These are phyloP conservation scores for Linnemannia zychae DNA, from an alignment of 192 early-diverging fungal genomes.

Conservation along the genomic window DNA sequence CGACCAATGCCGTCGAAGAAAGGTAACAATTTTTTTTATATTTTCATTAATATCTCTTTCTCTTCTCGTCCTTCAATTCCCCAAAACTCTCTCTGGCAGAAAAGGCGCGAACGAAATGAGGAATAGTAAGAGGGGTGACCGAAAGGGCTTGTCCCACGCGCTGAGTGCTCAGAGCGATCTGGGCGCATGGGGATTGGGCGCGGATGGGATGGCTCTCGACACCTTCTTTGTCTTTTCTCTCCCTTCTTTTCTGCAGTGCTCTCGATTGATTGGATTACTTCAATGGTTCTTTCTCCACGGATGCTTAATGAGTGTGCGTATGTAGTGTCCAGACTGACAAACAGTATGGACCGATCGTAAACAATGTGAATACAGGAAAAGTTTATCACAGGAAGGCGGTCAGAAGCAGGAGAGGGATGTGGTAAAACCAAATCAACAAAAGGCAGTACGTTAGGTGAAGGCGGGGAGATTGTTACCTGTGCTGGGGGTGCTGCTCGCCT, in stretches of 20 bases:
- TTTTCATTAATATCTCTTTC: not conserved
- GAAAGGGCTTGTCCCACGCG: not conserved
- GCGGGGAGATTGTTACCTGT: not conserved
- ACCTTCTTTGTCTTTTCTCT: not conserved
- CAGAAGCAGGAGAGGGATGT: too few relatives aligned
- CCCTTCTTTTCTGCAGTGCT: not conserved
- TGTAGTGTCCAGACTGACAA: not conserved
- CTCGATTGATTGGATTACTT: not conserved
- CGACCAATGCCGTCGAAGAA: conserved; percentile 52
- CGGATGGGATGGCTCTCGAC: not conserved
- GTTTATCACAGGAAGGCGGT: not conserved
- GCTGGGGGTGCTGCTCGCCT: not conserved
- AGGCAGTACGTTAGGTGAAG: not conserved
- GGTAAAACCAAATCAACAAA: not conserved
- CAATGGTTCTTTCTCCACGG: not conserved
- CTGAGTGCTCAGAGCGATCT: conserved; percentile 1
- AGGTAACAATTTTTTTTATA: conserved; percentile 31
- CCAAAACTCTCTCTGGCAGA: not conserved
- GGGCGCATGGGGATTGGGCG: conserved; percentile 6
- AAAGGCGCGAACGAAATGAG: not conserved
- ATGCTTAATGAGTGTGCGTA: not conserved
- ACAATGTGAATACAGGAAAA: not conserved
- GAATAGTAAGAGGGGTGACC: not conserved
- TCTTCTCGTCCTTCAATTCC: not conserved
- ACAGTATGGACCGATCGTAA: not conserved